Base-by-base conservation (phyloP, 306 rosid genomes). In the Cicer arietinum region DNA sequence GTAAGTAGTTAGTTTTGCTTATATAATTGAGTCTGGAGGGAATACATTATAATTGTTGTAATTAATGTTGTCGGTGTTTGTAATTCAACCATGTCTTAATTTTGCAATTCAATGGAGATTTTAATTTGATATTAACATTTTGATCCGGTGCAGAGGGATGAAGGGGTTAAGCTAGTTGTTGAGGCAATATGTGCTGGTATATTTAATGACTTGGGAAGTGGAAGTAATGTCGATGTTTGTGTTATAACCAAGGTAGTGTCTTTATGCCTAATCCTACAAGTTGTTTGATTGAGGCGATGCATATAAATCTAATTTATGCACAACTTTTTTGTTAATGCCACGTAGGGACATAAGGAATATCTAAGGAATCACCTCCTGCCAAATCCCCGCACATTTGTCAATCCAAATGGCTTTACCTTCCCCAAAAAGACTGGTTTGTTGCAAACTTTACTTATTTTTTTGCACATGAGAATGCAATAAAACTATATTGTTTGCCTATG, bases 121-220 rank as follows among this genome's bases (percentile, higher is more conserved):
- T 59, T 12, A 44, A 42, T 46, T 73, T 59, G 8, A 30, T 39
- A 11, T 64, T 17, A 20, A 60, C 66, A 9, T 67, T 75, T 81
- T 76, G 17, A 8, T 70, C 30, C 70, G 72, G 62, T 84, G 82
- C 82, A 91, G 98, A 88, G 90, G 83, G 92, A 93, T 57, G 96
- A 93, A 84, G 97, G 97, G 44, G 50, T 91, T 39, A 73, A 82
- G 64, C n/a, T 93, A 66, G 93, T 93, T 13, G 74, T 84, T n/a
- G 97, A 91, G 72, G 95, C 99, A 1, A 90, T 94, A 64, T 90
- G 89, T 85, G 90, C 99, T 54, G 99, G 99, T 70, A 90, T 94
- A 56, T 94, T 92, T 64, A 94, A 92, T 79, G 99, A 94, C 81
- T 80, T 94, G 89, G 99, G 99, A 59, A 94, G 96, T 84, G 99